phyloP scores from a whole-genome alignment of 495 filamentous ascomycete genomes.

The Corynascus novoguineensis region DNA sequence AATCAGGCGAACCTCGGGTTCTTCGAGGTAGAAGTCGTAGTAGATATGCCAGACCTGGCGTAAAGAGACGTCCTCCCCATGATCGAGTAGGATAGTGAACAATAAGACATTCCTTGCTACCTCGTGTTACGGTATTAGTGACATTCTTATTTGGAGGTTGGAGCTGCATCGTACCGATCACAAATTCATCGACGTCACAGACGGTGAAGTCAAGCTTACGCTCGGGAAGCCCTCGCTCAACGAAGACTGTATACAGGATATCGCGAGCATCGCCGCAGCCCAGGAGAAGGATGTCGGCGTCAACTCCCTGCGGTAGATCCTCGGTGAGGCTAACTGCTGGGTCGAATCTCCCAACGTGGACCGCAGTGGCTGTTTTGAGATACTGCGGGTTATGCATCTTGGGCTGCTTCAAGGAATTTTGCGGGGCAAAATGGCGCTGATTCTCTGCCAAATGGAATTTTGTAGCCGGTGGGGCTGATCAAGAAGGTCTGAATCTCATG shows the following conservation, averaged over 20 bases:
- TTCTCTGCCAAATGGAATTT: neutral
- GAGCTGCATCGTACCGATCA: conserved; percentile 38
- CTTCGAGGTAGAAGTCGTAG: conserved; percentile 47
- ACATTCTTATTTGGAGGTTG: neutral
- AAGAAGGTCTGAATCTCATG: too few relatives aligned
- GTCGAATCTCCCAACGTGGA: conserved; percentile 49
- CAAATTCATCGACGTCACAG: conserved; percentile 40
- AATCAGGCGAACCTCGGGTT: conserved; percentile 32
- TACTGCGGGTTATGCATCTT: conserved; percentile 25
- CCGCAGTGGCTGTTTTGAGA: conserved; percentile 22
- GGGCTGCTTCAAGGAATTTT: neutral
- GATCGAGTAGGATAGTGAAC: conserved; percentile 42
- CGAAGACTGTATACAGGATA: conserved; percentile 45
- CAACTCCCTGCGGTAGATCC: conserved; percentile 40
- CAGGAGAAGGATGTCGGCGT: conserved; percentile 46
- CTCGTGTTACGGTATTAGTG: conserved; percentile 8
- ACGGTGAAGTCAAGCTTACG: conserved; percentile 38
- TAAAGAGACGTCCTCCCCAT: conserved; percentile 18
- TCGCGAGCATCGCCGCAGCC: conserved; percentile 50
- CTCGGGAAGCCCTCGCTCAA: conserved; percentile 19
- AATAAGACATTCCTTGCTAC: conserved; percentile 51
- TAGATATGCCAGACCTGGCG: conserved; percentile 49
- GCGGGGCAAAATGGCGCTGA: neutral
- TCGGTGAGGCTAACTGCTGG: conserved; percentile 47
- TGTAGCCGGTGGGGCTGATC: too few relatives aligned